Evolutionary conservation across 306 rosid species (phyloP).

Genomic region (cucumber (Cucumis sativus)): Cucumber_9930_V3 NC_026658.2:17362501-17363000

Average conservation of each 20-base stretch:
- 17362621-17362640: constrained; percentile 14
- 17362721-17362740: constrained; percentile 16
- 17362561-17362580: constrained; percentile 10
- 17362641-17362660: constrained; percentile 13
- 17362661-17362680: constrained; percentile 18
- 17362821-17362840: constrained; percentile 40
- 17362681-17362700: constrained; percentile 16
- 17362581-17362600: constrained; percentile 7
- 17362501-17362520: constrained; percentile 17
- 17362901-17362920: constrained; percentile 12
- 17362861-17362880: constrained; percentile 17
- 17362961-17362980: constrained; percentile 35
- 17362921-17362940: constrained; percentile 20
- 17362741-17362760: constrained; percentile 8
- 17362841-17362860: constrained; percentile 19
- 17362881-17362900: constrained; percentile 12
- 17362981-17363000: constrained; percentile 33
- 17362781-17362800: constrained; percentile 23
- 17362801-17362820: constrained; percentile 60
- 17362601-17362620: constrained; percentile 12
- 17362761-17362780: constrained; percentile 15
- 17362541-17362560: constrained; percentile 16
- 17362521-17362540: constrained; percentile 18
- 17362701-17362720: constrained; percentile 11
- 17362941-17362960: constrained; percentile 19